phyloP scores from a whole-genome alignment of 768 basidiomycete species.

The Agaricus sinodeliciosus region DNA sequence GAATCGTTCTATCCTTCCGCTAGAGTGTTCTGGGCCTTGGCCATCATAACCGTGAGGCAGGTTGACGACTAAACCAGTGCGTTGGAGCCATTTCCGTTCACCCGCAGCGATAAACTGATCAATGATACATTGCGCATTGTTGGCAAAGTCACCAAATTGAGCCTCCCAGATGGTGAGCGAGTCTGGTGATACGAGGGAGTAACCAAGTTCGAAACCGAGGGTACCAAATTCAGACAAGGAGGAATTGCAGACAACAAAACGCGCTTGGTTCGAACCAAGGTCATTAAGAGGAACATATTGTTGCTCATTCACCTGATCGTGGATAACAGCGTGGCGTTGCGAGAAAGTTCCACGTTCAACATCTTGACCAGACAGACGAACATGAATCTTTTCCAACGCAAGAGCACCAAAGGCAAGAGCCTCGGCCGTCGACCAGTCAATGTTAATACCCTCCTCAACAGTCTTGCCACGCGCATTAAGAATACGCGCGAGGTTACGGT shows the following conservation, averaged over 20 bases:
- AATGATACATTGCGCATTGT: slow-evolving; percentile 96
- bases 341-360: slow-evolving; percentile 99
- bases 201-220: slow-evolving; percentile 96
- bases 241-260: slow-evolving; percentile 94
- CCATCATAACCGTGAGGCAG: slow-evolving; percentile 97
- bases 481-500: slow-evolving; percentile 93
- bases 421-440: slow-evolving; percentile 99
- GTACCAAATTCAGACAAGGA: slow-evolving; percentile 92
- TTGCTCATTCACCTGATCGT: slow-evolving; percentile 90
- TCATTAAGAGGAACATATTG: slow-evolving; percentile 89
- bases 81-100: slow-evolving; percentile 96
- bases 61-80: slow-evolving; percentile 82
- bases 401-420: slow-evolving; percentile 94
- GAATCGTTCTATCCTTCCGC: slow-evolving; percentile 92
- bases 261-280: slow-evolving; percentile 82
- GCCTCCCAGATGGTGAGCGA: slow-evolving; percentile 96
- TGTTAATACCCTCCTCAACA: slow-evolving; percentile 83
- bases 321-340: slow-evolving; percentile 93
- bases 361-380: slow-evolving; percentile 95
- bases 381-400: slow-evolving; percentile 87
- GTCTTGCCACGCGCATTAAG: slow-evolving; percentile 82
- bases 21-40: slow-evolving; percentile 97
- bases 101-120: slow-evolving; percentile 98
- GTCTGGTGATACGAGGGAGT: slow-evolving; percentile 95
- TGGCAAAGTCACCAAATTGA: slow-evolving; percentile 97